Evolutionary conservation across 2,329 filamentous ascomycete genomes (phyloP).

Genomic region (Fusarium buxicola): DNA sequence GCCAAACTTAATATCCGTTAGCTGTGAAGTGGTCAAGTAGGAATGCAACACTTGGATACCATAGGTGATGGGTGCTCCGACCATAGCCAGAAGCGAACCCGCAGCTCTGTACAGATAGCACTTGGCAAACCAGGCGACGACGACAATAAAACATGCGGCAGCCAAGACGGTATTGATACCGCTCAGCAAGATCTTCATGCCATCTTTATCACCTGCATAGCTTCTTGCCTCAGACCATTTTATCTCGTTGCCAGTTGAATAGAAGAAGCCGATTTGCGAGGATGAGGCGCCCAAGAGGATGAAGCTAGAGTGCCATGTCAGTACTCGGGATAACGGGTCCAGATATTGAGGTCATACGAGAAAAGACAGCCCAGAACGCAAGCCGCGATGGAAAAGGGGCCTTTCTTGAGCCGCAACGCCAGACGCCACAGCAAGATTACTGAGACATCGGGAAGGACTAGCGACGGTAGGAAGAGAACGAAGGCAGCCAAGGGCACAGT

Average conservation of each 20-base stretch:
- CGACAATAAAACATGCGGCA: slow-evolving; percentile 38
- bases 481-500: slow-evolving; percentile 42
- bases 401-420: slow-evolving; percentile 44
- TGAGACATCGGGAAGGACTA: slow-evolving; percentile 45
- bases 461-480: slow-evolving; percentile 47
- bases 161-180: slow-evolving; percentile 44
- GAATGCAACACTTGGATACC: slow-evolving; percentile 28
- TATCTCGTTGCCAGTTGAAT: slow-evolving; percentile 48
- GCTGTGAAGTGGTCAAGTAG: not conserved
- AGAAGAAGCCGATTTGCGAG: slow-evolving; percentile 50
- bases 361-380: slow-evolving; percentile 42
- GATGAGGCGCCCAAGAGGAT: slow-evolving; percentile 47
- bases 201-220: slow-evolving; percentile 48
- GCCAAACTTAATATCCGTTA: slow-evolving; percentile 31
- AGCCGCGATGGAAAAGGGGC: slow-evolving; percentile 38
- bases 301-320: slow-evolving; percentile 34
- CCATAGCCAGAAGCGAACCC: slow-evolving; percentile 34
- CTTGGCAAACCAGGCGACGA: slow-evolving; percentile 43
- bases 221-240: slow-evolving; percentile 48
- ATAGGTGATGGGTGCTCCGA: slow-evolving; percentile 34
- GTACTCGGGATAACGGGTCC: not conserved
- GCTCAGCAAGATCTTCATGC: slow-evolving; percentile 49
- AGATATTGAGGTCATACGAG: slow-evolving; percentile 34
- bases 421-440: slow-evolving; percentile 44
- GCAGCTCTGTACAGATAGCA: slow-evolving; percentile 40